Percentiles rank a stretch among this genome's conserved stretches.
Conservation (phyloP, 192 early-diverging fungal species). For the Spizellomyces sp. region DNA sequence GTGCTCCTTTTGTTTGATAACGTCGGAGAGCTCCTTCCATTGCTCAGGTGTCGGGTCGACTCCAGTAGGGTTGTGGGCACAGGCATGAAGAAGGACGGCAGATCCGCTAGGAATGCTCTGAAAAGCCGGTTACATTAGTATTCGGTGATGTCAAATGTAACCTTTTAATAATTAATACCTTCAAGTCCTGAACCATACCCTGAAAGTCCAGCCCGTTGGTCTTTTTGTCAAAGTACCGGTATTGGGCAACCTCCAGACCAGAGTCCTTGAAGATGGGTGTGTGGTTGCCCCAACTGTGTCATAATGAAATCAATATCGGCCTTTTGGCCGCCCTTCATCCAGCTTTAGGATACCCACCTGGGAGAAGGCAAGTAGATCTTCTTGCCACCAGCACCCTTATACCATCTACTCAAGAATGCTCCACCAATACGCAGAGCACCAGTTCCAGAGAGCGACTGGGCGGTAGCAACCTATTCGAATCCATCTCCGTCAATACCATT, state of each 20-base stretch:
- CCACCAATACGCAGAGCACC: constrained; percentile 94
- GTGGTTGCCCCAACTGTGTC: constrained; percentile 94
- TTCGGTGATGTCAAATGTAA: not conserved
- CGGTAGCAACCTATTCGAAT: constrained; percentile 58
- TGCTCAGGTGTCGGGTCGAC: constrained; percentile 93
- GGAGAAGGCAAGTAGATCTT: constrained; percentile 91
- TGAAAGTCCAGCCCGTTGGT: constrained; percentile 93
- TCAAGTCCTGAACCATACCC: constrained; percentile 89
- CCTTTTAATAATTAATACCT: constrained; percentile 36
- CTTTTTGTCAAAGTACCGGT: constrained; percentile 92
- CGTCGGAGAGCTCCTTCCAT: constrained; percentile 85
- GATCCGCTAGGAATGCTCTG: constrained; percentile 83
- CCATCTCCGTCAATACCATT: constrained; percentile 3
- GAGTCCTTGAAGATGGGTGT: constrained; percentile 88
- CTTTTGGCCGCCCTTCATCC: not conserved
- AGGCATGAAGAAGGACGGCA: constrained; percentile 93
- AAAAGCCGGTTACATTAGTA: not conserved
- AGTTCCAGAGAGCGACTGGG: constrained; percentile 97
- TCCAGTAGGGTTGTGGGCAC: constrained; percentile 99
- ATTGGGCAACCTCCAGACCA: constrained; percentile 82
- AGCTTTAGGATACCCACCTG: constrained; percentile 25
- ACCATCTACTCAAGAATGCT: constrained; percentile 81
- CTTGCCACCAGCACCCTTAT: constrained; percentile 71
- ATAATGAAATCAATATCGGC: not conserved
- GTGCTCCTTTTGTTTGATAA: constrained; percentile 76